A percentile compares a stretch with the other conserved stretches of the same genome.
Evolutionary conservation across 176 grass and related monocot species (phyloP).

Genomic region (Carex cristatella): DNA sequence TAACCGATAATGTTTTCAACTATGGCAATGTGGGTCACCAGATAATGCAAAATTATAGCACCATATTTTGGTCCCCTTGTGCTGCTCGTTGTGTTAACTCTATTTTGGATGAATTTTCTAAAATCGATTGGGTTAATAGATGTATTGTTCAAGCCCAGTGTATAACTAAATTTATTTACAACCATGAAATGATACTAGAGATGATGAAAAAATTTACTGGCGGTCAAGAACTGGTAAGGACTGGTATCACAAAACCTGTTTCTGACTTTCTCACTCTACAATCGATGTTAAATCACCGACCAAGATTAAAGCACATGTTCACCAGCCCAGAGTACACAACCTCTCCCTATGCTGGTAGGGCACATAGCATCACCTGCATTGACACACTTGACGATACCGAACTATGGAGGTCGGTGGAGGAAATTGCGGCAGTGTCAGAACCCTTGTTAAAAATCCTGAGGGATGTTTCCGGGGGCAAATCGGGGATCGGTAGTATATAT

Average conservation of each 20-base stretch:
- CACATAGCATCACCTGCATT: conserved; percentile 48
- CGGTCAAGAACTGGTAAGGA: conserved; percentile 71
- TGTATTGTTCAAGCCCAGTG: conserved; percentile 79
- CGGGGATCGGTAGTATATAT: conserved; percentile 79
- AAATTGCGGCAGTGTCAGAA: conserved; percentile 86
- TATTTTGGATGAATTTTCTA: conserved; percentile 85
- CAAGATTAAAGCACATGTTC: conserved; percentile 92
- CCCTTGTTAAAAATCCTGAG: conserved; percentile 83
- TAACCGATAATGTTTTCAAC: conserved; percentile 62
- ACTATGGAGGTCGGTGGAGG: conserved; percentile 77
- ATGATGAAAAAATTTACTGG: conserved; percentile 47
- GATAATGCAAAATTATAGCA: conserved; percentile 82
- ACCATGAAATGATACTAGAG: conserved; percentile 72
- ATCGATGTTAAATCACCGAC: conserved; percentile 57
- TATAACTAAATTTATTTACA: conserved; percentile 85
- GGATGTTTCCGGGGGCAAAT: conserved; percentile 83
- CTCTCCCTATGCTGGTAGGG: conserved; percentile 61
- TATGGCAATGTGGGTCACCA: conserved; percentile 59
- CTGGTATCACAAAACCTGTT: conserved; percentile 71
- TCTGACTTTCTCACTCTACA: conserved; percentile 84
- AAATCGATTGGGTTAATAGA: conserved; percentile 84
- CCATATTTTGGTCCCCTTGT: conserved; percentile 85
- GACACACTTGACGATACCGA: conserved; percentile 67
- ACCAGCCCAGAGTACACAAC: conserved; percentile 63
- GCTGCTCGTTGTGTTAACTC: conserved; percentile 80